Percentiles rank a stretch among this genome's conserved stretches.
Evolutionary conservation across 164 flowering plant species (phyloP).

Genomic region (Platanus orientalis): DNA sequence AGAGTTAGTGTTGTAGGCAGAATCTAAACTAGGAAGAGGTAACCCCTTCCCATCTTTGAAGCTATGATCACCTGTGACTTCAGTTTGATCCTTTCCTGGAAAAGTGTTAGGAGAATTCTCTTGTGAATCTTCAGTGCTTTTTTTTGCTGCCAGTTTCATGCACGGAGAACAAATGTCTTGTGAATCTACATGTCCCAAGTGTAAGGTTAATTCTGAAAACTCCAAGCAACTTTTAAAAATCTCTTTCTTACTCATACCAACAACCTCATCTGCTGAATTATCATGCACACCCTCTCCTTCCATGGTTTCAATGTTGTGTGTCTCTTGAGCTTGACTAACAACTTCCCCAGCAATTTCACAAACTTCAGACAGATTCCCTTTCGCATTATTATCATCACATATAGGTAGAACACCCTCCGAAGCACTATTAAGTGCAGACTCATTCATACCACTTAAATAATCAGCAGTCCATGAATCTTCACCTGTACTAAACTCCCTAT

Average conservation of each 20-base stretch:
- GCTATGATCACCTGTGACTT: conserved; percentile 12
- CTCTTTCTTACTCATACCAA: conserved; percentile 31
- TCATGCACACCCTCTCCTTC: conserved; percentile 13
- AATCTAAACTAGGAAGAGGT: conserved; percentile 12
- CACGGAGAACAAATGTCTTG: conserved; percentile 14
- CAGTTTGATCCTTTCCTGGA: conserved; percentile 16
- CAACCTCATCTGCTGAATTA: conserved; percentile 24
- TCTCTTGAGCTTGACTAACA: conserved; percentile 19
- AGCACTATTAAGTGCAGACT: conserved; percentile 18
- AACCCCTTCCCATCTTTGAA: conserved; percentile 3
- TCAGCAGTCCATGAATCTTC: conserved; percentile 46
- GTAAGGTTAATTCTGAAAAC: conserved; percentile 29
- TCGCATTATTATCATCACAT: conserved; percentile 9
- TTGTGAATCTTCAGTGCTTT: conserved; percentile 14
- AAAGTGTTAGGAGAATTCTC: conserved; percentile 22
- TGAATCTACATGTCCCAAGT: conserved; percentile 18
- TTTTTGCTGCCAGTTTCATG: conserved; percentile 17
- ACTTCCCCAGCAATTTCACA: conserved; percentile 25
- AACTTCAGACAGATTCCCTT: conserved; percentile 22
- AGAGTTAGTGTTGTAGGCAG: conserved; percentile 15
- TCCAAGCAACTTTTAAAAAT: conserved; percentile 63
- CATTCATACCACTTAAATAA: conserved; percentile 37
- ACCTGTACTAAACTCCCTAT: conserved; percentile 38
- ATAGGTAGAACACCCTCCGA: conserved; percentile 12
- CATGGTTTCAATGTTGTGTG: background rate